Evolutionary conservation across 345 rosid species (phyloP).

Genomic region (Salix dunnii): DNA sequence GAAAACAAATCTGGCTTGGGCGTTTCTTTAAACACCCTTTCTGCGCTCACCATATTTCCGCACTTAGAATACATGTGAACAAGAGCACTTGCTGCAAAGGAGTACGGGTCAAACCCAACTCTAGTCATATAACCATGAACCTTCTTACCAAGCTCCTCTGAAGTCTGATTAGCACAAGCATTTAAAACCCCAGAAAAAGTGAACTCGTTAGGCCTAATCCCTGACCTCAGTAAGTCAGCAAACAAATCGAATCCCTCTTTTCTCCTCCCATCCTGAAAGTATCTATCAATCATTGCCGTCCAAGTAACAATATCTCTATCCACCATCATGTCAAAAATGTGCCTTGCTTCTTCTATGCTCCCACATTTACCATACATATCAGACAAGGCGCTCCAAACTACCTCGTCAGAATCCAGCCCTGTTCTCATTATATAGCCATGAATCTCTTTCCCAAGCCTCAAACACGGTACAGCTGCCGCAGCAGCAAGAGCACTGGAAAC

Average conservation of each 20-base stretch:
- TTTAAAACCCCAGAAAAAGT: constrained; percentile 77
- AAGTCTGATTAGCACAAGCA: constrained; percentile 61
- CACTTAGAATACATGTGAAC: constrained; percentile 87
- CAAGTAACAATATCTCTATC: constrained; percentile 76
- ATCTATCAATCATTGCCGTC: constrained; percentile 82
- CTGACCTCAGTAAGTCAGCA: constrained; percentile 47
- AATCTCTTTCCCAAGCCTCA: constrained; percentile 64
- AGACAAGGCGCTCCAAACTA: constrained; percentile 80
- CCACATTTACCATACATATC: constrained; percentile 94
- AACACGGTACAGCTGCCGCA: constrained; percentile 54
- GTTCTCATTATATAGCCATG: constrained; percentile 64
- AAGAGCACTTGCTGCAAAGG: constrained; percentile 76
- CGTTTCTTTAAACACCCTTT: constrained; percentile 50
- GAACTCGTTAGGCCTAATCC: constrained; percentile 62
- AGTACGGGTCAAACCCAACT: constrained; percentile 49
- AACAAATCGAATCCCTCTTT: constrained; percentile 70
- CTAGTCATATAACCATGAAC: constrained; percentile 79
- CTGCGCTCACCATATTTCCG: constrained; percentile 66
- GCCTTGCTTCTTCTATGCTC: constrained; percentile 63
- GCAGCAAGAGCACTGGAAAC: constrained; percentile 71
- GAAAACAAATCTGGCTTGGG: constrained; percentile 60
- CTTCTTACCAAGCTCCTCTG: constrained; percentile 71
- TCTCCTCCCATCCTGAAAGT: constrained; percentile 57
- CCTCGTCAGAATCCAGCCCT: constrained; percentile 78
- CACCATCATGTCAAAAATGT: constrained; percentile 56